These are phyloP conservation scores for Floccularia luteovirens DNA, from an alignment of 768 basidiomycete species.

Conservation along the genomic window DNA sequence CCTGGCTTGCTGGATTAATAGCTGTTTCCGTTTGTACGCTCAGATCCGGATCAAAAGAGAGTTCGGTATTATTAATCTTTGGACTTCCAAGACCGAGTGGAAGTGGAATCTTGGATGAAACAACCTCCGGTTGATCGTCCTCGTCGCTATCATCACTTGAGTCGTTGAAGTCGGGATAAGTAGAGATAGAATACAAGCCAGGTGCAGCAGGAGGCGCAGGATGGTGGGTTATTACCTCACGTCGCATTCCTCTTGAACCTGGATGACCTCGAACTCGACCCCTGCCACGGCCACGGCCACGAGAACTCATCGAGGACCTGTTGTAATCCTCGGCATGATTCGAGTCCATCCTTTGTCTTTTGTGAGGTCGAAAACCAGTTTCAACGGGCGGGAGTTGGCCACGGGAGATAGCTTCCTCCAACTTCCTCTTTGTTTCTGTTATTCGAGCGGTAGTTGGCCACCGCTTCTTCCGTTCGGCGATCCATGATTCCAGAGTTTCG, in stretches of 20 bases:
- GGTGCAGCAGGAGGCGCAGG: neutral
- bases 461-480: slow-evolving; percentile 78
- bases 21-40: no score
- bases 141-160: slow-evolving; percentile 16
- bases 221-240: neutral
- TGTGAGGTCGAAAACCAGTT: slow-evolving; percentile 28
- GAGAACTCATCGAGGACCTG: slow-evolving; percentile 3
- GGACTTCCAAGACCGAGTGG: no score
- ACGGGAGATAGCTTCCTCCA: slow-evolving; percentile 71
- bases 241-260: slow-evolving; percentile 4
- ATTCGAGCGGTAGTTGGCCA: slow-evolving; percentile 71
- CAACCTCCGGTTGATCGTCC: slow-evolving; percentile 44
- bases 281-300: slow-evolving; percentile 2
- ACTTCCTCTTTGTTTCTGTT: slow-evolving; percentile 75
- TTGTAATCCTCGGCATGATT: neutral
- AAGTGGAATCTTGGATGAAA: slow-evolving; percentile 42
- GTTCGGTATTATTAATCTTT: no score
- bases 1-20: neutral
- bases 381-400: slow-evolving; percentile 61
- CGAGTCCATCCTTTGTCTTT: slow-evolving; percentile 29
- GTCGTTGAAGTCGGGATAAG: neutral
- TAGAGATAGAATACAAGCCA: neutral
- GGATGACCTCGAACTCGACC: slow-evolving; percentile 9
- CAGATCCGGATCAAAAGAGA: no score
- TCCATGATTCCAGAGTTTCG: slow-evolving; percentile 79